Percentiles rank a stretch among this genome's conserved stretches.
phyloP scores from a whole-genome alignment of 2,329 filamentous ascomycete genomes.

The Ambrosiella xylebori region DNA sequence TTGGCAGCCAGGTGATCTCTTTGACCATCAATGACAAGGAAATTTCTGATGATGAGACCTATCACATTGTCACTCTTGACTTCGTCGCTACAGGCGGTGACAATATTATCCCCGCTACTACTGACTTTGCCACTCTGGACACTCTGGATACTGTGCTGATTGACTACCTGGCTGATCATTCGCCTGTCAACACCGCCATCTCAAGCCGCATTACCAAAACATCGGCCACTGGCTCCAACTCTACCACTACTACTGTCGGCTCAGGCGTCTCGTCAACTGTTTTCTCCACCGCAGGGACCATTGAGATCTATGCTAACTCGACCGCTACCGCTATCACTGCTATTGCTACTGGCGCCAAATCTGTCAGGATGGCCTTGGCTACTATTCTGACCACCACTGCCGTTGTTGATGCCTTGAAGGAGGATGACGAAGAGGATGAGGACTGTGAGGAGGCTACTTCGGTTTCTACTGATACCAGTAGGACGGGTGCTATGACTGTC shows the following conservation, averaged over 20 bases:
- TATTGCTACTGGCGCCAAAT: not conserved
- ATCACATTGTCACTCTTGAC: slow-evolving; percentile 44
- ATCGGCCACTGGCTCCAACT: not conserved
- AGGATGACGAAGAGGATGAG: not conserved
- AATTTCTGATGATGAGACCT: slow-evolving; percentile 27
- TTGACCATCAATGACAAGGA: slow-evolving; percentile 32
- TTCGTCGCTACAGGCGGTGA: slow-evolving; percentile 47
- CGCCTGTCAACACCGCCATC: slow-evolving; percentile 32
- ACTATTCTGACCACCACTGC: not conserved
- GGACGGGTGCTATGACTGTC: not conserved
- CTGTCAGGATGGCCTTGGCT: not conserved
- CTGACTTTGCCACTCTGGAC: slow-evolving; percentile 29
- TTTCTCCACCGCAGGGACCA: not conserved
- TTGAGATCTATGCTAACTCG: not conserved
- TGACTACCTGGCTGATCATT: slow-evolving; percentile 30
- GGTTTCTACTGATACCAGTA: not conserved
- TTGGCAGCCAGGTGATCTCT: slow-evolving; percentile 33
- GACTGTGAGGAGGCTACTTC: not conserved
- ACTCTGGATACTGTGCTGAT: slow-evolving; percentile 37
- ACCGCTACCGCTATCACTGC: not conserved
- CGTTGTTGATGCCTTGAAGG: not conserved
- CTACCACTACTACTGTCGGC: not conserved
- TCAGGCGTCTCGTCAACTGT: not conserved
- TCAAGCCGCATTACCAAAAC: slow-evolving; percentile 27
- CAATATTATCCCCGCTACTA: slow-evolving; percentile 29